These are phyloP conservation scores for Cryptococcus neoformans DNA, from an alignment of 1,284 basidiomycete genomes.

Conservation along the genomic window DNA sequence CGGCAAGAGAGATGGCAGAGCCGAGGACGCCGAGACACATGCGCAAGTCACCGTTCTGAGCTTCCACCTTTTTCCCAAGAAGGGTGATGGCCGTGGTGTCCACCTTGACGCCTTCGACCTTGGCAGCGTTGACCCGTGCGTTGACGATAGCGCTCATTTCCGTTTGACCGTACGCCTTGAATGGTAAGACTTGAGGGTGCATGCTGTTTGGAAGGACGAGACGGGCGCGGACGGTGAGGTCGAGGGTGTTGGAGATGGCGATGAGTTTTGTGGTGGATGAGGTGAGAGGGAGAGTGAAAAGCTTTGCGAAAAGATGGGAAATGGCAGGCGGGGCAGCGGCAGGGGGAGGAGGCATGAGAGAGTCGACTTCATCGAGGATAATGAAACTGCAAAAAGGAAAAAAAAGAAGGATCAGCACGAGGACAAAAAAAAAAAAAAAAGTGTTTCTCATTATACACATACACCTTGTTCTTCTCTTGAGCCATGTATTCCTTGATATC, in stretches of 20 bases:
- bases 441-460: constrained; percentile 2
- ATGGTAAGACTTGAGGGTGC: constrained; percentile 42
- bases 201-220: constrained; percentile 37
- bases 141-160: constrained; percentile 47
- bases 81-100: constrained; percentile 47
- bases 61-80: constrained; percentile 47
- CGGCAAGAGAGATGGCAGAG: constrained; percentile 42
- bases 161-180: constrained; percentile 42
- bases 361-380: constrained; percentile 50
- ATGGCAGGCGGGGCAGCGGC: constrained; percentile 31
- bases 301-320: constrained; percentile 42
- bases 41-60: constrained; percentile 50
- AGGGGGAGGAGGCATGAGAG: constrained; percentile 43
- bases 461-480: constrained; percentile 18
- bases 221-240: constrained; percentile 46
- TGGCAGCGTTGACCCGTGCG: constrained; percentile 30
- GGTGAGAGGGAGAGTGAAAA: constrained; percentile 43
- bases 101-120: constrained; percentile 28
- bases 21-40: constrained; percentile 49
- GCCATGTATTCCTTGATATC: constrained; percentile 27
- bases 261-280: constrained; percentile 41
- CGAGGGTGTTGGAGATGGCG: constrained; percentile 50
- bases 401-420: constrained; percentile 8
- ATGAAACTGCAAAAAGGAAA: constrained; percentile 37
- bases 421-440: neutral